phyloP scores from a whole-genome alignment of 1,284 basidiomycete genomes.

The Xerocomus nothofagi region DNA sequence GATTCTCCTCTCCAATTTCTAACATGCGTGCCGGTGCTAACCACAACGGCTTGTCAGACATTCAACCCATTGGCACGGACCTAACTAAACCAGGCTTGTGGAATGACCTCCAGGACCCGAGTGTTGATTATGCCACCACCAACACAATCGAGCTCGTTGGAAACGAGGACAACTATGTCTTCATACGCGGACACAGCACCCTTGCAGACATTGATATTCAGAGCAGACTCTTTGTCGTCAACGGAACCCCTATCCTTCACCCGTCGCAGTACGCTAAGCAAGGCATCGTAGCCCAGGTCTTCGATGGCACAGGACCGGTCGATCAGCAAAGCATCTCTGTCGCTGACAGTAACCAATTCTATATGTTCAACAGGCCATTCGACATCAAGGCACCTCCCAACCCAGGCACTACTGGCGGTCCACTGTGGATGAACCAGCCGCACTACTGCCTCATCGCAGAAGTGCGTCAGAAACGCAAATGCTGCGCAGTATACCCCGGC shows the following conservation, averaged over 20 bases:
- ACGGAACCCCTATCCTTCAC: not conserved
- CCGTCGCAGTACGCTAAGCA: not conserved
- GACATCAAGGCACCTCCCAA: not conserved
- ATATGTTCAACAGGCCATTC: constrained; percentile 10
- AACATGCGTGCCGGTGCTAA: not conserved
- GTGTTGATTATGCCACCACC: constrained; percentile 1
- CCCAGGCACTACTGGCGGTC: not conserved
- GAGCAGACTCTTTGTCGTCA: not conserved
- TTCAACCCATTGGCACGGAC: constrained; percentile 11
- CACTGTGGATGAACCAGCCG: not conserved
- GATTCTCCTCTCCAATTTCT: not conserved
- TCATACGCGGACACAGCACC: constrained; percentile 17
- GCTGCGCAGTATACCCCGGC: not conserved
- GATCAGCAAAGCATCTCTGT: constrained; percentile 9
- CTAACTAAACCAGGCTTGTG: not conserved
- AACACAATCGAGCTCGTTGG: constrained; percentile 7
- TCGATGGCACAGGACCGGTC: not conserved
- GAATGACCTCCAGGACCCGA: constrained; percentile 3
- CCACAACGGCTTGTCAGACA: not conserved
- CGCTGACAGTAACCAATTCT: constrained; percentile 2
- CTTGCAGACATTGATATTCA: constrained; percentile 13
- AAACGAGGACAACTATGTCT: constrained; percentile 11
- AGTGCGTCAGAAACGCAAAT: constrained; percentile 15
- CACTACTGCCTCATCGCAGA: constrained; percentile 15
- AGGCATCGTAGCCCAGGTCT: not conserved